These are phyloP conservation scores for Salvia splendens DNA, from an alignment of 257 asterid genomes.

Conservation along the genomic window DNA sequence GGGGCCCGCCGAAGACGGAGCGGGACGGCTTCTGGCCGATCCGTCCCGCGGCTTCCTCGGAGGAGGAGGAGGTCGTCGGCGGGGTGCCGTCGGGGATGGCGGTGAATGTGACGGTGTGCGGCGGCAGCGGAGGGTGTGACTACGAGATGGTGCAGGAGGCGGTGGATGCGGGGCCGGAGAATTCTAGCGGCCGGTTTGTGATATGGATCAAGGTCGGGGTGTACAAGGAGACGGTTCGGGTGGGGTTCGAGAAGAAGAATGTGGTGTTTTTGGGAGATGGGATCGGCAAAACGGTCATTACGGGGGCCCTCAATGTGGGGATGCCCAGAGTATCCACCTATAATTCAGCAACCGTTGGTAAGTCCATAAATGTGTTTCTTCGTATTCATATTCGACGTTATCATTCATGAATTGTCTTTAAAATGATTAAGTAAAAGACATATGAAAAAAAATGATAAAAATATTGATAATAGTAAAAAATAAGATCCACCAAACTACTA, in stretches of 20 bases:
- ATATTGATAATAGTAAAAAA: no score
- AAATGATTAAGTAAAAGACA: no score
- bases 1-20: conserved; percentile 65
- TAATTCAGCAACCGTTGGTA: conserved; percentile 66
- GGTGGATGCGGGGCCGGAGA: conserved; percentile 53
- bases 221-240: conserved; percentile 63
- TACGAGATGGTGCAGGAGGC: conserved; percentile 57
- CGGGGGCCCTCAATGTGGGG: conserved; percentile 57
- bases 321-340: conserved; percentile 42
- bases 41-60: background rate
- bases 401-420: no score
- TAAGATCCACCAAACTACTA: no score
- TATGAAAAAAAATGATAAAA: no score
- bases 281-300: conserved; percentile 55
- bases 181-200: conserved; percentile 48
- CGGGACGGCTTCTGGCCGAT: conserved; percentile 63
- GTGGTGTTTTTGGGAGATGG: conserved; percentile 70
- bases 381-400: no score
- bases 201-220: conserved; percentile 57
- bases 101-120: conserved; percentile 24
- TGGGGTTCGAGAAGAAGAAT: conserved; percentile 59
- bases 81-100: conserved; percentile 20
- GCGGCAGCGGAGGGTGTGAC: conserved; percentile 34
- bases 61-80: background rate
- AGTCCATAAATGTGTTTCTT: background rate